Evolutionary conservation across 2,329 filamentous ascomycete species (phyloP), one percentile per base, ranked within the genome.

Genomic region (Ramularia endophylla): DNA sequence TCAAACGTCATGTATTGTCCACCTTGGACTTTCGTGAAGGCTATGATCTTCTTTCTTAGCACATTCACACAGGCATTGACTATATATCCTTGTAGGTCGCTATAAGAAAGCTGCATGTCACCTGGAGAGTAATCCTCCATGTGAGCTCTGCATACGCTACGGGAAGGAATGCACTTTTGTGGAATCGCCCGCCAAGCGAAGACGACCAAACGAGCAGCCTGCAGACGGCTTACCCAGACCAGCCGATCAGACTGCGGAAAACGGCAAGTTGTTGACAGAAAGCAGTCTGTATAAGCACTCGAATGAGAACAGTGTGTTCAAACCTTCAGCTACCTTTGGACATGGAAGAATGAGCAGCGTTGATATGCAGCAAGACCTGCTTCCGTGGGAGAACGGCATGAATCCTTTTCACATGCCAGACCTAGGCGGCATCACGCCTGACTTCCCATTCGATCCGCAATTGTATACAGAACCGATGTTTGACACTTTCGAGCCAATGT

Each of bases 41-140:
- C 22, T 6, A 25, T 11, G 11, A 11, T 25, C 22, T 25, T 25
- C 11, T 6, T 25, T 11, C 6, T 25, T 25, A 11, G 22, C 6
- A 25, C 22, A 25, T 25, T 6, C 11, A 11, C n/a, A 25, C 11
- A 11, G 22, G 22, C 11, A 25, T 25, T 25, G 22, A 25, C 22
- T 25, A 6, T 25, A n/a, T 25, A 25, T 11, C 6, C 11, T 11
- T 25, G 6, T 25, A 25, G 22, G 22, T 13, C 61, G 67, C 8
- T 65, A 64, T 13, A 63, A 68, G 42, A 68, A 70, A 48, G 65
- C 67, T 1, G 67, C 67, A 8, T 71, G 67, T 48, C 66, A 68
- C 41, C 65, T 70, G 31, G 65, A 69, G 17, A 52, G 46, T 7
- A 47, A 57, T 11, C 68, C 67, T 12, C 68, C 68, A 5, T 71